Evolutionary conservation across 805 yeast genomes (phyloP).

Genomic region (Komagataella phaffii): DNA sequence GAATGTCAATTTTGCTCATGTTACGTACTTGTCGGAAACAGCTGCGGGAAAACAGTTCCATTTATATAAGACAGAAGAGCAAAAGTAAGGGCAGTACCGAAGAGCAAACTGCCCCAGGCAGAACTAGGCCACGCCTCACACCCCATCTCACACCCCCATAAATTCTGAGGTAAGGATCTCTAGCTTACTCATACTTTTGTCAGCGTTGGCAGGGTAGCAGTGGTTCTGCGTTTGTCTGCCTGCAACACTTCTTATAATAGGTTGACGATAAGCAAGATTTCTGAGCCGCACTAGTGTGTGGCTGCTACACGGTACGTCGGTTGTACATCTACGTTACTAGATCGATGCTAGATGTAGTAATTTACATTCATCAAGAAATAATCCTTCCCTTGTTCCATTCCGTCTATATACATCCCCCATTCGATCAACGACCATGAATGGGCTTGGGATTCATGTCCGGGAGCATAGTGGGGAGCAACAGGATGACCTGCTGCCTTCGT

Average conservation of each 20-base stretch:
- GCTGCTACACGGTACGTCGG: neutral
- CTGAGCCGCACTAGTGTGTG: neutral
- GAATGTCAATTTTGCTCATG: constrained; percentile 22
- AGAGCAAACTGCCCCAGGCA: neutral
- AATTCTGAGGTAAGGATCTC: neutral
- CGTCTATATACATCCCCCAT: neutral
- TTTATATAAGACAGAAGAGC: neutral
- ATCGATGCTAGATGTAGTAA: neutral
- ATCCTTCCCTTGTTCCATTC: neutral
- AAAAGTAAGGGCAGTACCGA: neutral
- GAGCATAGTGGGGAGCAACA: neutral
- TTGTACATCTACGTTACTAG: neutral
- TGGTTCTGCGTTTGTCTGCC: neutral
- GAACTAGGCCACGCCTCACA: too few relatives aligned
- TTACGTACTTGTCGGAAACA: neutral
- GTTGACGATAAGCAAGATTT: neutral
- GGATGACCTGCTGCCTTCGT: neutral
- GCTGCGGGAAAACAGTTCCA: neutral
- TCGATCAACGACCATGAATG: neutral
- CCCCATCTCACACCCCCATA: neutral
- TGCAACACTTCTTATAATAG: neutral
- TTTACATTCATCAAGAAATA: neutral
- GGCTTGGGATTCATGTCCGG: neutral
- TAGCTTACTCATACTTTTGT: neutral
- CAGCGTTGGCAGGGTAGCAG: neutral